Evolutionary conservation across 2,329 filamentous ascomycete species (phyloP).

Genomic region (Metarhizium robertsii): DNA sequence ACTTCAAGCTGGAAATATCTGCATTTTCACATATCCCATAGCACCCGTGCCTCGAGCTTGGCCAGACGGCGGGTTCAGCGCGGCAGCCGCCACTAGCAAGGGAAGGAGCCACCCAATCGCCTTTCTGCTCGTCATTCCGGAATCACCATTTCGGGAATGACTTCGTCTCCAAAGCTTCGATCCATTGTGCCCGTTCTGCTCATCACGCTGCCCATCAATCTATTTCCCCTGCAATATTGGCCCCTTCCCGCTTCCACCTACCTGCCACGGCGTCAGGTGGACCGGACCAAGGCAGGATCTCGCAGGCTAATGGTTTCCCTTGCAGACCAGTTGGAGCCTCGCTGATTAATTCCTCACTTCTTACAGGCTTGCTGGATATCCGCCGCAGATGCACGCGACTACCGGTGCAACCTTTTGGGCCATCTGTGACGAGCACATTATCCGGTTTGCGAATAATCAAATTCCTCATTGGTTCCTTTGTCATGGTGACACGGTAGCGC

Average conservation of each 20-base stretch:
- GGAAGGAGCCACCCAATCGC: not conserved
- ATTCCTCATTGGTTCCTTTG: slow-evolving; percentile 6
- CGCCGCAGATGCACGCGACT: slow-evolving; percentile 2
- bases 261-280: slow-evolving; percentile 1
- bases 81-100: not conserved
- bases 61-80: not conserved
- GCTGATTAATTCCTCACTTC: slow-evolving; percentile 27
- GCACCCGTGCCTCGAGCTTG: not conserved
- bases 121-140: not conserved
- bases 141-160: not conserved
- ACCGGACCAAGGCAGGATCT: not conserved
- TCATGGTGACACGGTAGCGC: not conserved
- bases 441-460: slow-evolving; percentile 4
- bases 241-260: not conserved
- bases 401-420: slow-evolving; percentile 1
- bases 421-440: slow-evolving; percentile 1
- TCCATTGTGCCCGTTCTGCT: no score
- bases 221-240: not conserved
- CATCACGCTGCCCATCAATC: not conserved
- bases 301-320: not conserved
- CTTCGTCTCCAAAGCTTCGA: not conserved
- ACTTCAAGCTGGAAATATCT: not conserved
- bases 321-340: slow-evolving; percentile 5
- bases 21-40: not conserved
- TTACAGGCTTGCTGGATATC: slow-evolving; percentile 18